Evolutionary conservation across 805 yeast species (phyloP).

Genomic region (Naumovozyma baii): DNA sequence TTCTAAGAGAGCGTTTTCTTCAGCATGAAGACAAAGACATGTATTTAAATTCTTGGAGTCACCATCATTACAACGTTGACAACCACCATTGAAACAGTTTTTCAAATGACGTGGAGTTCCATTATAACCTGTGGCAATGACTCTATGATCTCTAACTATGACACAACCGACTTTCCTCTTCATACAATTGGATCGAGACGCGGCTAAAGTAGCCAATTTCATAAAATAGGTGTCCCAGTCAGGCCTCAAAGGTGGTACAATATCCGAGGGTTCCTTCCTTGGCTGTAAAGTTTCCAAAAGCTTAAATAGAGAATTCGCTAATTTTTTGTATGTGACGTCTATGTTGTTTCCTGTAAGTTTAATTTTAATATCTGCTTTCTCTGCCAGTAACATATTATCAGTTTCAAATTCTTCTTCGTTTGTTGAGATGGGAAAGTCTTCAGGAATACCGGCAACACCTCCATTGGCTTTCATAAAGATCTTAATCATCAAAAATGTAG

Average conservation of each 20-base stretch:
- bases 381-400: constrained; percentile 15
- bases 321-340: constrained; percentile 2
- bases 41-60: constrained; percentile 62
- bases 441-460: constrained; percentile 13
- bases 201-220: constrained; percentile 88
- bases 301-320: constrained; percentile 8
- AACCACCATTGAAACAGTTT: constrained; percentile 95
- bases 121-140: constrained; percentile 92
- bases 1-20: constrained; percentile 89
- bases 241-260: constrained; percentile 47
- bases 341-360: constrained; percentile 9
- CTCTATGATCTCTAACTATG: constrained; percentile 73
- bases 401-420: constrained; percentile 22
- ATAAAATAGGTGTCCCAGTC: constrained; percentile 95
- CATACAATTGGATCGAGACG: constrained; percentile 91
- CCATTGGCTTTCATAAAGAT: constrained; percentile 13
- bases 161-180: constrained; percentile 96
- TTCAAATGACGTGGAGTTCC: constrained; percentile 87
- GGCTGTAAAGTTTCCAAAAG: constrained; percentile 11
- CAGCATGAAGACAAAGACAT: constrained; percentile 92
- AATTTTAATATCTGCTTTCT: constrained; percentile 19
- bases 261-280: constrained; percentile 9
- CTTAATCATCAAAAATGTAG: constrained; percentile 39
- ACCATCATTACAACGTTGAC: constrained; percentile 76
- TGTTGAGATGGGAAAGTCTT: constrained; percentile 30